Base-by-base conservation (phyloP, 208 protist genomes). In the Crithidia fasciculata region DNA sequence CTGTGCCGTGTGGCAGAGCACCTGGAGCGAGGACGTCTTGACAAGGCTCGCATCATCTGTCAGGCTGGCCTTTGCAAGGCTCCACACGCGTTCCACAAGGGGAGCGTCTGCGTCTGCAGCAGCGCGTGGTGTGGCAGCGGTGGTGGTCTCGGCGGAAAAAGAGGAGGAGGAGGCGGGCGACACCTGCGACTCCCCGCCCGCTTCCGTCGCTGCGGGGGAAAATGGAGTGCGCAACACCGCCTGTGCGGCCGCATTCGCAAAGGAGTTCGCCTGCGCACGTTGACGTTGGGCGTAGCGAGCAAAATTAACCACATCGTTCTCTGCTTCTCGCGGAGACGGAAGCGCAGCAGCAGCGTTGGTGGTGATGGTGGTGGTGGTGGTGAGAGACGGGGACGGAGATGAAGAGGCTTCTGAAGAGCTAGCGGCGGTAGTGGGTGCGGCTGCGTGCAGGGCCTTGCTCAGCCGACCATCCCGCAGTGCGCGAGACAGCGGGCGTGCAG, bases 1-100 rank as follows among this genome's bases (percentile, higher is more conserved):
- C 61, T 93, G 88, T n/a, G 91, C 83, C 10, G 82, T 80, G 76
- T 96, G 83, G 75, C 88, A 92, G 61, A 96, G 74, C 53, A 96
- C 81, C 53, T 82, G 75, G 19, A 96, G 67, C 55, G 91, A 93
- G 3, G 86, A 83, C 10, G 83, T 71, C 67, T 76, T 80, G 59
- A 93, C 87, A 16, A 89, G 75, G 9, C 74, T 57, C n/a, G 85
- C 50, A 56, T 91, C 73, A 54, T 85, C 77, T 9, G 65, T 28
- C 55, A 95, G 60, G 57, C 82, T 83, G 3, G 68, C 56, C 41
- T 75, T 79, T 36, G 87, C 90, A 8, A 95, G 78, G 18, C 67
- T 61, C 61, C 91, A 72, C 45, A 92, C 69, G 54, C 85, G 79
- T 28, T 77, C 66, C 9, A 85, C 28, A 55, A 94, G 69, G 0